These are phyloP conservation scores for Stemphylium beticola DNA, from an alignment of 2,329 filamentous ascomycete species.

Conservation along the genomic window DNA sequence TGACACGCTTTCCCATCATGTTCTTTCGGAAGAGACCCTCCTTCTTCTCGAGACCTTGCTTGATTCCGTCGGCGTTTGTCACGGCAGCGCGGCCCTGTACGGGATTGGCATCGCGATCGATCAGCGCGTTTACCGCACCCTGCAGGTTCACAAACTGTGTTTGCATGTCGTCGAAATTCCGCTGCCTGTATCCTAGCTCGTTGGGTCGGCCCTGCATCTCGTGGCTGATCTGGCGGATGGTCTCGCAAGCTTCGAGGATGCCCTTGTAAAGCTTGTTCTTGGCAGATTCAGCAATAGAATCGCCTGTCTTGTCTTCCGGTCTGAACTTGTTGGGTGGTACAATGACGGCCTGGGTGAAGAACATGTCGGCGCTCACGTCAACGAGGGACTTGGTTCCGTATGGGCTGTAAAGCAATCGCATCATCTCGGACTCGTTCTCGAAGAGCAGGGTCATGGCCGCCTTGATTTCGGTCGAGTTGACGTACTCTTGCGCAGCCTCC, in stretches of 20 bases:
- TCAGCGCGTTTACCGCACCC: constrained; percentile 88
- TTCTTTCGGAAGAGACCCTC: constrained; percentile 98
- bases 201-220: constrained; percentile 63
- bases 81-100: constrained; percentile 78
- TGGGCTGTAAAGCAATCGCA: constrained; percentile 84
- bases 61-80: constrained; percentile 89
- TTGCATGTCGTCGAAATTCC: constrained; percentile 77
- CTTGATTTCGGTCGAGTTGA: constrained; percentile 83
- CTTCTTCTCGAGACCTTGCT: constrained; percentile 98
- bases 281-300: constrained; percentile 83
- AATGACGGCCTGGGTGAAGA: constrained; percentile 85
- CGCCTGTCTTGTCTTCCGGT: constrained; percentile 82
- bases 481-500: constrained; percentile 68
- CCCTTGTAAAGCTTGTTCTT: constrained; percentile 88
- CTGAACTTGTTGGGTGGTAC: constrained; percentile 93
- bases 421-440: constrained; percentile 81
- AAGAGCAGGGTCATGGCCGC: constrained; percentile 81
- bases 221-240: constrained; percentile 74
- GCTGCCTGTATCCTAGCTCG: constrained; percentile 52
- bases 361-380: constrained; percentile 81
- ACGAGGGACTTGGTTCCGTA: constrained; percentile 64
- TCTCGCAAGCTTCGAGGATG: constrained; percentile 77
- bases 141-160: constrained; percentile 84
- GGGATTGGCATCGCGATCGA: constrained; percentile 87
- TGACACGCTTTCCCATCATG: constrained; percentile 99